Conservation (phyloP, 2,329 filamentous ascomycete species). For the Pseudocercospora pini-densiflorae region DNA sequence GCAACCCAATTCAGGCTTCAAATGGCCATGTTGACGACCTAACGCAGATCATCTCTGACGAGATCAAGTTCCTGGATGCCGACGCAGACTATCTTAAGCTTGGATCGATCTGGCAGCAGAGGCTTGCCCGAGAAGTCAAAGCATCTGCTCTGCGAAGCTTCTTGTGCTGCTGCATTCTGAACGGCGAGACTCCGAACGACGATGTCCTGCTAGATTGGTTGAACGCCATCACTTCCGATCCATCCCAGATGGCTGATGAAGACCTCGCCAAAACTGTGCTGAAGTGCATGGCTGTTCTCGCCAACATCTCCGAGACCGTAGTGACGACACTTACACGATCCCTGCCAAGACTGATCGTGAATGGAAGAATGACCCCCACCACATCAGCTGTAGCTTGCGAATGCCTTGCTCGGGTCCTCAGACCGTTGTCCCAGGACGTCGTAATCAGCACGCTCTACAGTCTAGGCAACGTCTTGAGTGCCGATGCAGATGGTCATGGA, state of each 20-base stretch:
- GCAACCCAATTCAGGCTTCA: constrained; percentile 16
- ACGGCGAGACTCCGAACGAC: constrained; percentile 64
- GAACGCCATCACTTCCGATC: constrained; percentile 78
- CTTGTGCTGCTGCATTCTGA: constrained; percentile 80
- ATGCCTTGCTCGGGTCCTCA: constrained; percentile 80
- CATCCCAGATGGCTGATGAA: constrained; percentile 79
- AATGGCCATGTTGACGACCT: constrained; percentile 60
- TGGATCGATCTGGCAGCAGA: constrained; percentile 84
- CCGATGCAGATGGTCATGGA: constrained; percentile 62
- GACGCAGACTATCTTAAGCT: constrained; percentile 88
- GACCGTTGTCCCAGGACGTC: constrained; percentile 84
- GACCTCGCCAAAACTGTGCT: constrained; percentile 77
- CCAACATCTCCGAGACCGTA: constrained; percentile 72
- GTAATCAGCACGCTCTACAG: constrained; percentile 96
- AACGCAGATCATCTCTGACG: constrained; percentile 74
- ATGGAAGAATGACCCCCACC: constrained; percentile 71
- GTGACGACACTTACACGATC: constrained; percentile 78
- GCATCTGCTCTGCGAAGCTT: constrained; percentile 80
- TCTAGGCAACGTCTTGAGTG: constrained; percentile 91
- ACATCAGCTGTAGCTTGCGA: constrained; percentile 80
- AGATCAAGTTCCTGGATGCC: constrained; percentile 85
- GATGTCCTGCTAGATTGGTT: constrained; percentile 84
- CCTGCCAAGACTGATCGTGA: constrained; percentile 85
- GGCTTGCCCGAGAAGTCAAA: constrained; percentile 83
- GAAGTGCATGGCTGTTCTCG: constrained; percentile 80